A percentile compares a stretch with the other conserved stretches of the same genome.
Conservation (phyloP, 2,329 filamentous ascomycete species). For the Colletotrichum caudatum region DNA sequence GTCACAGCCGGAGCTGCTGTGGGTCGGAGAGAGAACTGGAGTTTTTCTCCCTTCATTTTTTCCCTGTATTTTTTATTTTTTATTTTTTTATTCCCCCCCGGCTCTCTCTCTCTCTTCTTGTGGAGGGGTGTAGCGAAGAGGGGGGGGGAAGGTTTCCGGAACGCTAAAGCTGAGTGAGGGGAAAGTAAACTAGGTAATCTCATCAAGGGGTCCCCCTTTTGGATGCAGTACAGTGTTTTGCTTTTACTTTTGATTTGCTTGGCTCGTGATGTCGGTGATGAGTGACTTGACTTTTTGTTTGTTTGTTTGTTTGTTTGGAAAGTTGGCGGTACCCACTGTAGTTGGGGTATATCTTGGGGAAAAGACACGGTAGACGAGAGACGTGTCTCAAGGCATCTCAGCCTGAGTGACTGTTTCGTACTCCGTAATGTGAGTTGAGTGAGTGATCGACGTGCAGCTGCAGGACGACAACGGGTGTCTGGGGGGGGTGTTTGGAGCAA, state of each 20-base stretch:
- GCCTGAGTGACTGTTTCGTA: neutral
- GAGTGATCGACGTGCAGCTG: slow-evolving; percentile 32
- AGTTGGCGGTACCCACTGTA: neutral
- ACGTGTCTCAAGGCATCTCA: slow-evolving; percentile 13
- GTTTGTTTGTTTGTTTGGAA: neutral
- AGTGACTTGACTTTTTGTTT: neutral
- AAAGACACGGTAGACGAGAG: neutral
- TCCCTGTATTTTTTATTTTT: neutral
- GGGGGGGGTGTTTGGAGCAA: slow-evolving; percentile 22
- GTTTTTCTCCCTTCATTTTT: neutral
- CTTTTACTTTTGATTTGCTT: neutral
- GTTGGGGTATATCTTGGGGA: neutral
- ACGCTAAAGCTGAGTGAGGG: neutral
- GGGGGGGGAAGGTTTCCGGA: neutral
- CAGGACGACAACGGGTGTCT: slow-evolving; percentile 27
- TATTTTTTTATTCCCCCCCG: neutral
- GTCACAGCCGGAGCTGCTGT: slow-evolving; percentile 35
- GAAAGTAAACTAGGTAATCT: neutral
- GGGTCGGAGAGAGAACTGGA: slow-evolving; percentile 10
- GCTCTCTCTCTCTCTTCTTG: neutral
- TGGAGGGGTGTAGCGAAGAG: neutral
- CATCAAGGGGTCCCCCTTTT: neutral
- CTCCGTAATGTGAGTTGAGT: neutral
- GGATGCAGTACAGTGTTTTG: neutral
- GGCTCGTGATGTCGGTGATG: neutral